Evolutionary conservation across 2,329 filamentous ascomycete genomes (phyloP), one percentile per base, ranked within the genome.

Genomic region (Aureobasidium zeae): DNA sequence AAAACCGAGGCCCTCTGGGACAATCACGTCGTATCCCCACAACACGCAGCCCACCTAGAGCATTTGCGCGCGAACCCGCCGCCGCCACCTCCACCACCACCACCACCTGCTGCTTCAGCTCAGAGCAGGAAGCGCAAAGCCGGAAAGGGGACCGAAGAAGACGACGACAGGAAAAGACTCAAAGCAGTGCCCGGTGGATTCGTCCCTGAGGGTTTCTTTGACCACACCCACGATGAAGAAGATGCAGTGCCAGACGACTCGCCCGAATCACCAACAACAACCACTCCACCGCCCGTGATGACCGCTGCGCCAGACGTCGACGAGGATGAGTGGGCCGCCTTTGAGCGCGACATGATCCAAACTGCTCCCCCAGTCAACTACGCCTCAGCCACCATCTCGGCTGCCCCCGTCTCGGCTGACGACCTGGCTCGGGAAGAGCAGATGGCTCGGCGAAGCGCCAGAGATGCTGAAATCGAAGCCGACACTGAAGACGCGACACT

Each of bases 251-350:
- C 37, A 41, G 37, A 31, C 28, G 28, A n/a, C 13, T n/a, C 34
- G 5, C 29, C 31, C 34, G 38, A 37, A 12, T 24, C 29, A 4
- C 9, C 34, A 30, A 28, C 19, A 22, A 20, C 38, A 4, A 6
- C 13, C 32, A 19, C 21, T 24, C 19, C 31, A 10, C 32, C 32
- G 8, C 24, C 20, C 8, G n/a, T n/a, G n/a, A n/a, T n/a, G n/a
- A 19, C 38, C 13, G 26, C 25, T 17, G 32, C 20, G 8, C 16
- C 32, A 26, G 39, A 44, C 21, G 31, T 85, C 7, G 78, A 88
- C 57, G 85, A 94, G 56, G 77, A 81, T 43, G 84, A 91, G 62
- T 91, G 84, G 83, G 82, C 84, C 2, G 84, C 85, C 7, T 93
- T 94, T 57, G 82, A 94, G 59, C 83, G 83, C 2, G 85, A 94